phyloP scores from a whole-genome alignment of 2,329 filamentous ascomycete genomes.

The Stachybotrys chartarum region DNA sequence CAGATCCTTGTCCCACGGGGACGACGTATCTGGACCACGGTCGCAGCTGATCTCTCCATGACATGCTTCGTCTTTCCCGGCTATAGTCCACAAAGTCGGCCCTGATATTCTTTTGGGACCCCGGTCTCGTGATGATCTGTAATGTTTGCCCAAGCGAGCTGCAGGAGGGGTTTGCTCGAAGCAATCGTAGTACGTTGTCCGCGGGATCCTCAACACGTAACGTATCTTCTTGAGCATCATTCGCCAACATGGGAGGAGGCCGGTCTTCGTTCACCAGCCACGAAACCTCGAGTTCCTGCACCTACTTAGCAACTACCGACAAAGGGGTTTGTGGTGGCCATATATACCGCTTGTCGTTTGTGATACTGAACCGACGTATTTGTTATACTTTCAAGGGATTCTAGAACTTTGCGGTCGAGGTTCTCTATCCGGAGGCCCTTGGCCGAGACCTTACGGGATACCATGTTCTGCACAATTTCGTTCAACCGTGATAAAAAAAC shows the following conservation, averaged over 20 bases:
- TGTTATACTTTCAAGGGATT: slow-evolving; percentile 24
- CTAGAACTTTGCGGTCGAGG: slow-evolving; percentile 13
- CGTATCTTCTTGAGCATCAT: neutral
- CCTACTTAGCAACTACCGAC: slow-evolving; percentile 4
- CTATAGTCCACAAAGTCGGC: slow-evolving; percentile 14
- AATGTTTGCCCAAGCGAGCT: neutral
- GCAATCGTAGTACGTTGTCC: slow-evolving; percentile 38
- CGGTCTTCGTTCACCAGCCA: slow-evolving; percentile 27
- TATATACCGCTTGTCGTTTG: slow-evolving; percentile 12
- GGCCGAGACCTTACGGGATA: slow-evolving; percentile 17
- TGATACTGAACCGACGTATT: slow-evolving; percentile 19
- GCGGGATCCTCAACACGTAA: slow-evolving; percentile 28
- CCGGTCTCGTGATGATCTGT: slow-evolving; percentile 7
- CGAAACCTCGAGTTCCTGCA: slow-evolving; percentile 26
- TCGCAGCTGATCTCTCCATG: slow-evolving; percentile 25
- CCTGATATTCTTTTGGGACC: neutral
- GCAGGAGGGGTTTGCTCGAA: slow-evolving; percentile 19
- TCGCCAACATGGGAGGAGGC: neutral
- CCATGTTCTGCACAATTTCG: slow-evolving; percentile 16
- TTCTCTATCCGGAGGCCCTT: slow-evolving; percentile 8
- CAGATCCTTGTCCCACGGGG: slow-evolving; percentile 7
- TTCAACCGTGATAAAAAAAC: slow-evolving; percentile 29
- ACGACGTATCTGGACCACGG: slow-evolving; percentile 21
- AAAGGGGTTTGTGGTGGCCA: neutral
- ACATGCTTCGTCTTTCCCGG: slow-evolving; percentile 23